phyloP scores from a whole-genome alignment of 139 green algal genomes.

The Chlamydomonas sp. region DNA sequence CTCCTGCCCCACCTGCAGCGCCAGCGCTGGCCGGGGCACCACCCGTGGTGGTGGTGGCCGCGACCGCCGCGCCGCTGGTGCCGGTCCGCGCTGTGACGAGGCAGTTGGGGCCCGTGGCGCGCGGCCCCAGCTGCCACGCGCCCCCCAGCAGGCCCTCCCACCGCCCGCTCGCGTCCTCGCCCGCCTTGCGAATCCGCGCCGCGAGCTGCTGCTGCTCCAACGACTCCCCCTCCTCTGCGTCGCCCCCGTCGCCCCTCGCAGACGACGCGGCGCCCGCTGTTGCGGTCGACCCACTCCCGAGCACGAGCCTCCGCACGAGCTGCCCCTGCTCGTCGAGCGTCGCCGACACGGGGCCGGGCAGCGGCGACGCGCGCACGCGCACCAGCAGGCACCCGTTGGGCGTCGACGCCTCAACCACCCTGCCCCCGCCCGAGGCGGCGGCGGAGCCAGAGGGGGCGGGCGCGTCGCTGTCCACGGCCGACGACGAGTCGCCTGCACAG shows the following conservation, averaged over 20 bases:
- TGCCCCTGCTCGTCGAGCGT: constrained; percentile 52
- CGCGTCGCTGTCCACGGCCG: constrained; percentile 14
- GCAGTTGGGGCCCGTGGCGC: constrained; percentile 70
- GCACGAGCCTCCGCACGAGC: constrained; percentile 31
- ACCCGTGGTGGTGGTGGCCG: too few relatives aligned
- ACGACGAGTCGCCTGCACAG: constrained; percentile 35
- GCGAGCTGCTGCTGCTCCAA: too few relatives aligned
- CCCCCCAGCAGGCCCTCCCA: constrained; percentile 45
- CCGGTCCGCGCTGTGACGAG: constrained; percentile 63
- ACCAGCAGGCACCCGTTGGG: constrained; percentile 59
- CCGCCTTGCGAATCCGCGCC: too few relatives aligned
- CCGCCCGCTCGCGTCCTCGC: too few relatives aligned
- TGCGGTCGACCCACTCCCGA: too few relatives aligned
- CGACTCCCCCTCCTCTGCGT: too few relatives aligned
- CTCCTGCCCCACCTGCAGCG: too few relatives aligned
- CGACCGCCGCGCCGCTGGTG: too few relatives aligned
- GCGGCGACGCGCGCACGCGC: constrained; percentile 57
- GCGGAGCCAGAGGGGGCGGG: neutral
- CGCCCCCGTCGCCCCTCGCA: too few relatives aligned
- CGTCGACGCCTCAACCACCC: constrained; percentile 68
- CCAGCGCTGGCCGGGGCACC: too few relatives aligned
- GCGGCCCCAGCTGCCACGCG: constrained; percentile 80
- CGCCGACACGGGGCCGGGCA: constrained; percentile 41
- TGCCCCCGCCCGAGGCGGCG: constrained; percentile 1
- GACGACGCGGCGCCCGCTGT: too few relatives aligned